A percentile compares a stretch with the other conserved stretches of the same genome.
phyloP scores from a whole-genome alignment of 2,329 filamentous ascomycete genomes.

The Aspergillus sp. region DNA sequence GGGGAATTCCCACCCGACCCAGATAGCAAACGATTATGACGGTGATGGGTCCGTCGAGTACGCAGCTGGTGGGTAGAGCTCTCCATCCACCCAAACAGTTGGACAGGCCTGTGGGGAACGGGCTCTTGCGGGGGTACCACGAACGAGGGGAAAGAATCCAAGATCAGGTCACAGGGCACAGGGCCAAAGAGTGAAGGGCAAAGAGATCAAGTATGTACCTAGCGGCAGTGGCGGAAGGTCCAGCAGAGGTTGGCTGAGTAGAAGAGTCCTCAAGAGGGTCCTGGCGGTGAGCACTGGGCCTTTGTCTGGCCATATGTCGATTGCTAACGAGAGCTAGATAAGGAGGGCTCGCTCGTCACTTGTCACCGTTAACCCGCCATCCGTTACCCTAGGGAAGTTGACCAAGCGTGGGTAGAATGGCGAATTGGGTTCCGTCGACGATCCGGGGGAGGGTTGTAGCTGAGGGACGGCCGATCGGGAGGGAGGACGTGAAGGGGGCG shows the following conservation, averaged over 20 bases:
- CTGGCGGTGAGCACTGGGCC: slow-evolving; percentile 47
- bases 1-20: background rate
- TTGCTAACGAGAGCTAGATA: slow-evolving; percentile 34
- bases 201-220: slow-evolving; percentile 39
- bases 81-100: slow-evolving; percentile 1
- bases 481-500: slow-evolving; percentile 1
- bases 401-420: slow-evolving; percentile 26
- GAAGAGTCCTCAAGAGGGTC: slow-evolving; percentile 46
- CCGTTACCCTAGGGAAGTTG: slow-evolving; percentile 29
- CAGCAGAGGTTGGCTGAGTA: slow-evolving; percentile 34
- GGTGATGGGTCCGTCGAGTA: background rate
- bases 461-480: slow-evolving; percentile 15
- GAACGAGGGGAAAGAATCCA: slow-evolving; percentile 3
- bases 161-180: slow-evolving; percentile 1
- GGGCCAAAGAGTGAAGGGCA: slow-evolving; percentile 16
- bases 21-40: background rate
- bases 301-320: slow-evolving; percentile 52
- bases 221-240: slow-evolving; percentile 32
- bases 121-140: slow-evolving; percentile 8
- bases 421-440: slow-evolving; percentile 16
- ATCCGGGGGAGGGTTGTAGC: slow-evolving; percentile 12
- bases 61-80: slow-evolving; percentile 3
- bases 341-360: slow-evolving; percentile 34
- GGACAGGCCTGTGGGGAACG: background rate
- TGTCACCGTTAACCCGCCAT: slow-evolving; percentile 48